Percentiles rank a stretch among this genome's conserved stretches.
Evolutionary conservation across 1,284 basidiomycete species (phyloP).

Genomic region (Exobasidium rhododendri): DNA sequence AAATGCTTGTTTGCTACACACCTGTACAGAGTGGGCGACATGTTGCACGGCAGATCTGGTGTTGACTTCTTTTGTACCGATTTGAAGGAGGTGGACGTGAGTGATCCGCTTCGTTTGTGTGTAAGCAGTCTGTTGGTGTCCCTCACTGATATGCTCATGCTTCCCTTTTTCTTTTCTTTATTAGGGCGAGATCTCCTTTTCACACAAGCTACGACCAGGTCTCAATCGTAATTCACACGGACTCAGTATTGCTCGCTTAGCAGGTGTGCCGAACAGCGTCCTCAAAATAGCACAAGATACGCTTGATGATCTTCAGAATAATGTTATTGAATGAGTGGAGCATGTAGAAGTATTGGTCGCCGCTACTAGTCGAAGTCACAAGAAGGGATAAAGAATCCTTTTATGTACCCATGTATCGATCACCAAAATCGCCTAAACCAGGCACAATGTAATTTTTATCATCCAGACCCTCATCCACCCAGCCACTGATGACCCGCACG

Average conservation of each 20-base stretch:
- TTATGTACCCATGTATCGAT: constrained; percentile 31
- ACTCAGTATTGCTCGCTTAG: constrained; percentile 81
- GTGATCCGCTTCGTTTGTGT: too few relatives aligned
- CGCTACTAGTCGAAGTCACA: too few relatives aligned
- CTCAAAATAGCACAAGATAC: constrained; percentile 62
- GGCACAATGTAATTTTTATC: constrained; percentile 60
- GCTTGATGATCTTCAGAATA: constrained; percentile 21
- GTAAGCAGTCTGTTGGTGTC: neutral
- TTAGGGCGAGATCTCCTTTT: constrained; percentile 67
- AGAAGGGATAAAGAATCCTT: too few relatives aligned
- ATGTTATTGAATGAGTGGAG: neutral
- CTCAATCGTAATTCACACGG: constrained; percentile 90
- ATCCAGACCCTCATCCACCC: constrained; percentile 93
- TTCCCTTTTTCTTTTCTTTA: neutral
- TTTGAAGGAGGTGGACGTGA: constrained; percentile 67
- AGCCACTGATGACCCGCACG: constrained; percentile 81
- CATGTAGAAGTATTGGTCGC: neutral
- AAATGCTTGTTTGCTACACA: constrained; percentile 92
- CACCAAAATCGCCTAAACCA: constrained; percentile 51
- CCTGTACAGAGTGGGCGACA: constrained; percentile 86
- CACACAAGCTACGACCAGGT: constrained; percentile 74
- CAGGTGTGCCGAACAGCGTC: constrained; percentile 72
- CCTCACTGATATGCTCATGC: neutral
- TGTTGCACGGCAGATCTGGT: constrained; percentile 56
- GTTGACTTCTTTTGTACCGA: constrained; percentile 86